A percentile compares a stretch with the other conserved stretches of the same genome.
These are phyloP conservation scores for Posidonia oceanica DNA, from an alignment of 116 monocot species.

Conservation along the genomic window DNA sequence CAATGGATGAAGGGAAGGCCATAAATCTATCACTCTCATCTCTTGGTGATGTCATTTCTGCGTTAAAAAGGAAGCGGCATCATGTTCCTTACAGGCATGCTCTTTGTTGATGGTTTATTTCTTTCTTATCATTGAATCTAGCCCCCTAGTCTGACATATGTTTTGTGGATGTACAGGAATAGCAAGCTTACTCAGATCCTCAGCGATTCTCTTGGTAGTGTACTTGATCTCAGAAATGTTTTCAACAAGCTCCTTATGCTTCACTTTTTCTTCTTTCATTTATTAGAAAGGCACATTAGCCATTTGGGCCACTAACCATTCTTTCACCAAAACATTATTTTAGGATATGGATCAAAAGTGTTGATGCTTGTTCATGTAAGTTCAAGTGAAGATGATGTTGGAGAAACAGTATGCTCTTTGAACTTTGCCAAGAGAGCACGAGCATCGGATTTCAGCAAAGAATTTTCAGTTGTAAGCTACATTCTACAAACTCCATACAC, in stretches of 20 bases:
- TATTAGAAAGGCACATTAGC: too few species aligned
- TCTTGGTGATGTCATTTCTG: constrained; percentile 77
- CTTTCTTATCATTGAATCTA: neutral
- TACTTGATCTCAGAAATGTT: too few species aligned
- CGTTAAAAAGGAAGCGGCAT: constrained; percentile 42
- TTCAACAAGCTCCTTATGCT: neutral
- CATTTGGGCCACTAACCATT: neutral
- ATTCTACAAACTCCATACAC: neutral
- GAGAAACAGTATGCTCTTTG: constrained; percentile 67
- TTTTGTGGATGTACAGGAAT: constrained; percentile 31
- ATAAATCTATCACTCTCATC: constrained; percentile 80
- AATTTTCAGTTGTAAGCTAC: constrained; percentile 33
- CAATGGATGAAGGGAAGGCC: constrained; percentile 81
- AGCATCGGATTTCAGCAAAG: constrained; percentile 41
- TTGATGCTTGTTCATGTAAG: constrained; percentile 76
- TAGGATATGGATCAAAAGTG: constrained; percentile 64
- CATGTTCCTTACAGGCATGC: constrained; percentile 70
- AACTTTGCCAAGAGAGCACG: constrained; percentile 66
- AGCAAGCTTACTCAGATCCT: constrained; percentile 90
- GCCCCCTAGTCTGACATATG: neutral
- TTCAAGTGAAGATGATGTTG: constrained; percentile 46
- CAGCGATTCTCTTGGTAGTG: constrained; percentile 63
- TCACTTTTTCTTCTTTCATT: neutral
- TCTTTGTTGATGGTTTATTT: neutral
- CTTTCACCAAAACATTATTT: neutral